Evolutionary conservation across 257 asterid genomes (phyloP), one percentile per base, ranked within the genome.

Genomic region (Scutellaria baicalensis): DNA sequence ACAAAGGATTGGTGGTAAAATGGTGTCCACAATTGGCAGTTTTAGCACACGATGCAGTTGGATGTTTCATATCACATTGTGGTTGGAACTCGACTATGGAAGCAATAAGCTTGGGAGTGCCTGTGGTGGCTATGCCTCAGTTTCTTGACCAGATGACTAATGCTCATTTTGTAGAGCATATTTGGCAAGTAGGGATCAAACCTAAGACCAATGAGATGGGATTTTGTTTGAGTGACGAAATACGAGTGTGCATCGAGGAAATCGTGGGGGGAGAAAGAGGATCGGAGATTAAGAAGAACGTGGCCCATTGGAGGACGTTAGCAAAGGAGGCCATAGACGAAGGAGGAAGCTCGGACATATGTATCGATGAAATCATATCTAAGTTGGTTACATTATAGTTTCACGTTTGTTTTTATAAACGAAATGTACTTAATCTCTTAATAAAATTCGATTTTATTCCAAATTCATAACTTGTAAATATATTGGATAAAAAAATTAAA

Each of bases 21-120:
- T 84, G 88, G 89, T 78, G 88, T 57, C 83, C 88, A 3, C 92
- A 86, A 59, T 59, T 86, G 72, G 85, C 74, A 0, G 86, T 86
- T 18, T 57, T 84, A 59, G 71, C 84, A 51, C 89, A 86, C 50
- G 56, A 70, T 16, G 82, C 88, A 1, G 71, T 78, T 0, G 86
- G 89, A 17, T 86, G 86, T 39, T 82, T 86, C 6, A 54, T 86
- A 16, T 82, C 89, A 13, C 92, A 86, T 10, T 84, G 92, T 48
- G 88, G 88, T 3, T 86, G 90, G 90, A 86, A 84, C 66, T 84
- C 88, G 44, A 83, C 88, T 1, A 33, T 77, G 20, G 88, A 87
- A 59, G 85, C 88, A 2, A 66, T 83, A 44, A 71, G 78, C 69
- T 60, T 84, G 45, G 87, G 84, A 9, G 84, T 84, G 73, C 88